Base-by-base conservation (phyloP, 108 stramenopile species). In the Mediolabrus comicus region DNA sequence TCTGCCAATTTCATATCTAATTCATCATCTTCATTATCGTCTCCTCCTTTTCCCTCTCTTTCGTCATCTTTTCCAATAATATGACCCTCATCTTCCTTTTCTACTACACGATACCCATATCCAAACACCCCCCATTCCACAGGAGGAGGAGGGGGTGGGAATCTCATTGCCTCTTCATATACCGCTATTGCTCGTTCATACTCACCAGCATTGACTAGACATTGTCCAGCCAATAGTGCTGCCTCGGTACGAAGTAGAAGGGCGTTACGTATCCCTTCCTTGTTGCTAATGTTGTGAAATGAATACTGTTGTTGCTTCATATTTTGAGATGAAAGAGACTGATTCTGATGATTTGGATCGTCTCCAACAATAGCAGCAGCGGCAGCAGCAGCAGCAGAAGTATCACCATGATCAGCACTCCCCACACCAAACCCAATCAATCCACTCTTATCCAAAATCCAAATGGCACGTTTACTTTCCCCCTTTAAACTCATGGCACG, bases 391-490 rank as follows among this genome's bases (percentile, higher is more conserved):
- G 7, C 46, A 41, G 22, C 19, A 33, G 7, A 31, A 41, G 22
- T n/a, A 59, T 52, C 51, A 39, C 26, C 29, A 49, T 59, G 11
- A 30, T 31, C 41, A 35, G 11, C 52, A 29, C 36, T 64, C 11
- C 51, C 62, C 24, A 38, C 14, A 16, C 70, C 69, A 27, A 54
- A 30, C 3, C 52, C 60, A 67, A 80, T 59, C 49, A 85, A 59
- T 31, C 80, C 86, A 8, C 67, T 67, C 62, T 61, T 61, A 62
- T 87, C 89, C 43, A 87, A 68, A 28, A 87, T 60, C 57, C 72
- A 79, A 27, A 85, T 78, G 16, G 76, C 63, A 28, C 89, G 80
- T 49, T 72, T 80, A 24, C 68, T 46, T 67, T 91, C 86, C 7
- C 70, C 72, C 53, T 85, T 85, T 22, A 70, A 39, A 13, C 65